Conservation (phyloP, 2,329 filamentous ascomycete species). For the Fusarium euwallaceae region DNA sequence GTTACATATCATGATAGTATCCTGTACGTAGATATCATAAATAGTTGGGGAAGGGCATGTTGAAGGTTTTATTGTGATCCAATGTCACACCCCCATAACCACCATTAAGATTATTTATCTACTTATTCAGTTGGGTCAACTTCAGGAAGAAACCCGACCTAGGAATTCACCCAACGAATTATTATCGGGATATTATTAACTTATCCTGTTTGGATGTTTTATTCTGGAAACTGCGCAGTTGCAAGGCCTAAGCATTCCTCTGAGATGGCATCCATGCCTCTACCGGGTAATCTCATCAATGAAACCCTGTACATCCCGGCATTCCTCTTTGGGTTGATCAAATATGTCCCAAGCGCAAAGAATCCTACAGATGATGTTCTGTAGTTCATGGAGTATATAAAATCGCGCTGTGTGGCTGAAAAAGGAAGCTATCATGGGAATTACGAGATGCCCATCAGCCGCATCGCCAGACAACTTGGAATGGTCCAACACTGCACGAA, state of each 20-base stretch:
- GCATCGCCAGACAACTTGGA: neutral
- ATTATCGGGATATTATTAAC: too few species aligned
- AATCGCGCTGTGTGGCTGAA: neutral
- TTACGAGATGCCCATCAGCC: neutral
- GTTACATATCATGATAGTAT: neutral
- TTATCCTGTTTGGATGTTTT: too few species aligned
- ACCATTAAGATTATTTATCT: too few species aligned
- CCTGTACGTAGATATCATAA: rapidly evolving
- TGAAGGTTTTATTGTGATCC: neutral
- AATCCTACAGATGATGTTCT: too few species aligned
- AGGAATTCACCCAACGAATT: too few species aligned
- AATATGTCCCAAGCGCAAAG: too few species aligned
- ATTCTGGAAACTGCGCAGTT: too few species aligned
- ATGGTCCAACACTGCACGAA: neutral
- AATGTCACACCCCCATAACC: too few species aligned
- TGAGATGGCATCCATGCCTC: neutral
- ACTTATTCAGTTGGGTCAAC: too few species aligned
- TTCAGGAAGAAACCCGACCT: too few species aligned
- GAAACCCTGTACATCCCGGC: neutral
- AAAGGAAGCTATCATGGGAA: neutral
- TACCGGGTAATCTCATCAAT: neutral
- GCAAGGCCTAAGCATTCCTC: neutral
- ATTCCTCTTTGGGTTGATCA: too few species aligned
- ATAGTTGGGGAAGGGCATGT: neutral
- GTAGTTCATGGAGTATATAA: neutral